These are phyloP conservation scores for Picea glauca DNA, from an alignment of 75 land plant genomes.

Conservation along the genomic window DNA sequence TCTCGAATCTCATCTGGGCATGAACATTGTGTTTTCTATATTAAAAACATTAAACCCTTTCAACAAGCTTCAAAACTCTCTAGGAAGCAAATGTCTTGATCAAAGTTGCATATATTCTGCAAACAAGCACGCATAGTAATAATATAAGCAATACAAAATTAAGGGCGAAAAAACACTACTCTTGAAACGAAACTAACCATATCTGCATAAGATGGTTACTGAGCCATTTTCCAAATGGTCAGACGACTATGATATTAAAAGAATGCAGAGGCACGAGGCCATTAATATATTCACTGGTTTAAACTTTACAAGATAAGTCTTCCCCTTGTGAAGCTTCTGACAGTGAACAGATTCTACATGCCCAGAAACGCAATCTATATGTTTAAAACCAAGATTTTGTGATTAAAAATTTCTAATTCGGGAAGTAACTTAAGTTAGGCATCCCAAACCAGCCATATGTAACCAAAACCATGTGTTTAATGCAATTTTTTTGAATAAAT, in stretches of 20 bases:
- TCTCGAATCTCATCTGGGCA: too few species aligned
- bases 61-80: background rate
- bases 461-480: background rate
- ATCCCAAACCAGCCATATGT: background rate
- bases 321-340: conserved; percentile 12
- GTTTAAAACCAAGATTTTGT: background rate
- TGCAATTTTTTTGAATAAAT: background rate
- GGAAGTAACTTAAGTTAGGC: background rate
- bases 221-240: background rate
- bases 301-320: conserved; percentile 9
- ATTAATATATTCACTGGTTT: conserved; percentile 13
- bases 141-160: background rate
- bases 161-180: background rate
- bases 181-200: background rate
- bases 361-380: background rate
- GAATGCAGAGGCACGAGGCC: conserved; percentile 13
- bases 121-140: background rate
- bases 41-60: background rate
- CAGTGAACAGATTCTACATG: conserved; percentile 2
- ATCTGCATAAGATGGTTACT: background rate
- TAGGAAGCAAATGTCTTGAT: background rate
- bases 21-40: too few species aligned
- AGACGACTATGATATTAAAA: background rate
- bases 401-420: background rate
- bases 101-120: background rate